Base-by-base conservation (phyloP, 129 eudicot genomes). In the Solidago caesia region DNA sequence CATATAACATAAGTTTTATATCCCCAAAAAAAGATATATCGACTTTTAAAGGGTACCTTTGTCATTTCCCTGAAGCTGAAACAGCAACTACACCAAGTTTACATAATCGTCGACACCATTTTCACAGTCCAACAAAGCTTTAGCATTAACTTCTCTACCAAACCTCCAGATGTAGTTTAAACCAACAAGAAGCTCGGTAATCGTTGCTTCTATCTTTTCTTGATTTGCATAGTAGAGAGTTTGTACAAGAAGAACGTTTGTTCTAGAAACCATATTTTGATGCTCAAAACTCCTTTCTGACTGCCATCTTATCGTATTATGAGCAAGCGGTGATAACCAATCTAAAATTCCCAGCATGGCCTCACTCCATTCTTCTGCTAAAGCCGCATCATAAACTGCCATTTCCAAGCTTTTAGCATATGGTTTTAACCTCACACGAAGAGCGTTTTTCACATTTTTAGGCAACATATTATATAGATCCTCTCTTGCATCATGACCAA, bases 321-420 rank as follows among this genome's bases (percentile, higher is more conserved):
- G 97, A 77, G 97, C 96, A 59, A 91, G 88, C 0, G 97, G 97
- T 4, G 92, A 85, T 61, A 91, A 72, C 97, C 97, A 91, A 53
- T 83, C 92, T 9, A 91, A 70, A 48, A 81, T 86, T n/a, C 78
- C 83, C 59, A 72, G 51, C 82, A 91, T 84, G 2, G 97, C 97
- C 44, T 88, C 87, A 14, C 53, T 88, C 97, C 97, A 91, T 55
- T 91, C 97, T 58, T 77, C 85, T 1, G 92, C 92, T 59, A 91
- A 87, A 48, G 46, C 87, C 7, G 92, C 53, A 63, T 91, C 97
- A 53, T 70, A 84, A 44, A 49, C 72, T 4, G 88, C 64, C 14
- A 76, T 74, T 25, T 68, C 77, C 73, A 85, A 72, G 72, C 75
- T 72, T 75, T 84, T 90, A 4, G 89, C 74, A 61, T 46, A 84